Conservation (phyloP, 768 basidiomycete genomes). For the Chalciporus piperatus region DNA sequence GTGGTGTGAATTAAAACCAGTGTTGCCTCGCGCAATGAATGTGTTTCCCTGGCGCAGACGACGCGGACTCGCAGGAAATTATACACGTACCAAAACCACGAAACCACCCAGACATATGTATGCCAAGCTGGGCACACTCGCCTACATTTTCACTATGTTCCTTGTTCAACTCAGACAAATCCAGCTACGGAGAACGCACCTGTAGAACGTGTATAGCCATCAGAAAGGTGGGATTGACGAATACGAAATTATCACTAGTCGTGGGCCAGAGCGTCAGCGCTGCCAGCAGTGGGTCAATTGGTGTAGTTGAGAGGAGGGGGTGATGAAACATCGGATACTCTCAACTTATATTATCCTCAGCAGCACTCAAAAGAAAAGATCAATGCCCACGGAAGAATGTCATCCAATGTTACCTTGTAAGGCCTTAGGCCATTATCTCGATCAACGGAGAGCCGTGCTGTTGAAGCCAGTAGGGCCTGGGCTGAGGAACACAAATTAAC, state of each 20-base stretch:
- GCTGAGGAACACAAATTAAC: too few relatives aligned
- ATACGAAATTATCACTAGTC: neutral
- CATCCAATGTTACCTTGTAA: too few relatives aligned
- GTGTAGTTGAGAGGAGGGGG: neutral
- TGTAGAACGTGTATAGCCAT: slow-evolving; percentile 24
- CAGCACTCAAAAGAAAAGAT: neutral
- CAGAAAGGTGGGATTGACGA: neutral
- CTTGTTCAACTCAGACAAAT: neutral
- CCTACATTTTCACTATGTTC: slow-evolving; percentile 39
- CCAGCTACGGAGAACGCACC: slow-evolving; percentile 17
- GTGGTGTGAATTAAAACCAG: neutral
- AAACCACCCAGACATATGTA: slow-evolving; percentile 67
- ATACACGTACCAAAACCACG: slow-evolving; percentile 40
- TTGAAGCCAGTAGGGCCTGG: too few relatives aligned
- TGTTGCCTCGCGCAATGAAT: neutral
- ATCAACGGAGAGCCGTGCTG: too few relatives aligned
- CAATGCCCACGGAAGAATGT: neutral
- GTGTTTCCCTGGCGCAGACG: neutral
- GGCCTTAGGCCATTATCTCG: too few relatives aligned
- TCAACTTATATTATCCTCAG: neutral
- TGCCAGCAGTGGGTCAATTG: neutral
- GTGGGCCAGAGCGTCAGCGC: neutral
- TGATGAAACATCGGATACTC: neutral
- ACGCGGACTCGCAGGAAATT: neutral
- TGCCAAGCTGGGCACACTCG: slow-evolving; percentile 50